Evolutionary conservation across 2,329 filamentous ascomycete species (phyloP), one percentile per base, ranked within the genome.

Genomic region (Blumeria graminis): DNA sequence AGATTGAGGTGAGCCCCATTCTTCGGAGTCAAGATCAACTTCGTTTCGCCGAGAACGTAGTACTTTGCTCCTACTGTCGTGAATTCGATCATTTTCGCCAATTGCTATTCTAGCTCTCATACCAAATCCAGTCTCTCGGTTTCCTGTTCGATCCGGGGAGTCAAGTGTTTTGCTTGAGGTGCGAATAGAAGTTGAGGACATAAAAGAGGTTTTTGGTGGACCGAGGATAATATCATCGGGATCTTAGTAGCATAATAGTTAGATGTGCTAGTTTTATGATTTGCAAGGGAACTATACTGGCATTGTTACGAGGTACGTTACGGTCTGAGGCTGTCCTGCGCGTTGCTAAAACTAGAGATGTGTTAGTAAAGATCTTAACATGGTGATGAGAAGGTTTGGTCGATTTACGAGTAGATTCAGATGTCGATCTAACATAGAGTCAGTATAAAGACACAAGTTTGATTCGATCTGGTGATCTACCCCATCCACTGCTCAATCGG

Each of bases 401-500:
- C 54, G 62, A 56, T 51, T 64, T 66, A 60, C 65, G 64, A 59
- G 62, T 59, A 59, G 61, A 28, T 52, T 67, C 65, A 60, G 61
- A 55, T 33, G 62, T 58, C 59, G 61, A 57, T 58, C 64, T 67
- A 46, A 28, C 53, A 57, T 22, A 41, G 60, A 39, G 62, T 65
- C 55, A 65, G 59, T 54, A 57, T 50, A 22, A 36, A 22, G n/a
- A 51, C 41, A 58, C 38, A 14, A 22, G 38, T 18, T 11, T 18
- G 14, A 36, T n/a, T 33, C 14, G 28, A 56, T 48, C 3, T 34
- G 41, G 32, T 39, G 57, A 58, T 65, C 60, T 74, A 94, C 84
- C 90, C 88, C 87, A 95, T 94, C 89, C 89, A 96, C 73, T 94
- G 86, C 71, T 94, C 87, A 60, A 83, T 77, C 32, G 87, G 84